These are phyloP conservation scores for Globisporangium radiosum DNA, from an alignment of 352 stramenopile genomes.

Conservation along the genomic window DNA sequence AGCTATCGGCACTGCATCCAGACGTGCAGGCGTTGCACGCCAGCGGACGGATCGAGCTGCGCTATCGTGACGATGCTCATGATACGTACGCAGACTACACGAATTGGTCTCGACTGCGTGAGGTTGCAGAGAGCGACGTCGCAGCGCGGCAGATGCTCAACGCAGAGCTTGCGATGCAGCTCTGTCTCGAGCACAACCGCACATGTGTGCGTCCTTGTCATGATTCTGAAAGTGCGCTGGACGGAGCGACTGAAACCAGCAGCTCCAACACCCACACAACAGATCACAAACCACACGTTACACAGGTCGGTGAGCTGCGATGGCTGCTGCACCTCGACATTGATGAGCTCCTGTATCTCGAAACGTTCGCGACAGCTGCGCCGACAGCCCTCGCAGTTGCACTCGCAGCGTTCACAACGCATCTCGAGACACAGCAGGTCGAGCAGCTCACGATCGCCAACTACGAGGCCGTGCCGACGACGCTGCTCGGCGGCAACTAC, in stretches of 20 bases:
- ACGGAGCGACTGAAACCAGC: neutral
- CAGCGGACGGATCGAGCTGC: constrained; percentile 20
- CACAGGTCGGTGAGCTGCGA: constrained; percentile 4
- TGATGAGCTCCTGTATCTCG: constrained; percentile 30
- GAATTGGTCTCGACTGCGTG: constrained; percentile 5
- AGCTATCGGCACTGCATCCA: constrained; percentile 7
- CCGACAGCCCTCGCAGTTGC: neutral
- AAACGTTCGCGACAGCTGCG: constrained; percentile 6
- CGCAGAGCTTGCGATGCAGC: constrained; percentile 22
- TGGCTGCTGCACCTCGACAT: constrained; percentile 38
- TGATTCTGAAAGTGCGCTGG: too few relatives aligned
- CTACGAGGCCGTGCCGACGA: constrained; percentile 26
- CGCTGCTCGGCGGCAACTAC: constrained; percentile 16
- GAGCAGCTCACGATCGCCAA: constrained; percentile 31
- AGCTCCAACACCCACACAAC: neutral
- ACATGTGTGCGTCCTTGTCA: too few relatives aligned
- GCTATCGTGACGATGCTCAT: constrained; percentile 6
- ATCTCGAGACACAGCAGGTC: constrained; percentile 9
- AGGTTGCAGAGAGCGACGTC: constrained; percentile 13
- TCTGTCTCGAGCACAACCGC: constrained; percentile 12
- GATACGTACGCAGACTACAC: neutral
- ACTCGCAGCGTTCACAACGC: neutral
- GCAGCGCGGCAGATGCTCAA: constrained; percentile 29
- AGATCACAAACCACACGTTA: too few relatives aligned
- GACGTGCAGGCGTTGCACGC: constrained; percentile 9